phyloP scores from a whole-genome alignment of 2,329 filamentous ascomycete genomes.

The Aspergillus persii region DNA sequence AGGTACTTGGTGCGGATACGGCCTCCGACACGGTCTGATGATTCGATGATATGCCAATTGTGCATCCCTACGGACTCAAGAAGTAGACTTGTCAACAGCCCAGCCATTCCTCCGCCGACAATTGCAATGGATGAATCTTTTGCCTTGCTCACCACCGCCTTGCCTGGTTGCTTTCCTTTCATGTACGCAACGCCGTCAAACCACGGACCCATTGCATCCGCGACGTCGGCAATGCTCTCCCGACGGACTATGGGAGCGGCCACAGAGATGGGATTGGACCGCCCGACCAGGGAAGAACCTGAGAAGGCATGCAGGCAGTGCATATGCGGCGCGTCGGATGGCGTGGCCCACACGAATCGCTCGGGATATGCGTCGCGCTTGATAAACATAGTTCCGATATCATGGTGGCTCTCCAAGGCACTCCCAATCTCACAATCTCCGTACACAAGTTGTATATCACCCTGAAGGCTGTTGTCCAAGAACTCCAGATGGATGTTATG shows the following conservation, averaged over 20 bases:
- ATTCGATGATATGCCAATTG: constrained; percentile 48
- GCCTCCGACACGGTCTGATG: constrained; percentile 42
- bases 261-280: constrained; percentile 22
- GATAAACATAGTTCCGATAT: constrained; percentile 43
- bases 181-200: constrained; percentile 42
- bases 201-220: constrained; percentile 40
- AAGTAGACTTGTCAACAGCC: constrained; percentile 40
- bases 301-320: constrained; percentile 39
- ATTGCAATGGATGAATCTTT: constrained; percentile 36
- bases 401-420: constrained; percentile 42
- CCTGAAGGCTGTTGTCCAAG: constrained; percentile 40
- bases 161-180: constrained; percentile 26
- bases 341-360: constrained; percentile 44
- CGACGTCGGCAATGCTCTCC: constrained; percentile 31
- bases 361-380: constrained; percentile 39
- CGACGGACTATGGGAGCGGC: constrained; percentile 17
- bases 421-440: constrained; percentile 43
- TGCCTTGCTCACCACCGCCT: constrained; percentile 27
- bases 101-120: constrained; percentile 38
- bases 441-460: constrained; percentile 46
- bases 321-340: constrained; percentile 25
- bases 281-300: constrained; percentile 18
- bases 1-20: constrained; percentile 46
- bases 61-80: constrained; percentile 46
- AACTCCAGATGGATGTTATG: constrained; percentile 52